A percentile compares a stretch with the other conserved stretches of the same genome.
Evolutionary conservation across 768 basidiomycete species (phyloP).

Genomic region (Trametes cingulata): DNA sequence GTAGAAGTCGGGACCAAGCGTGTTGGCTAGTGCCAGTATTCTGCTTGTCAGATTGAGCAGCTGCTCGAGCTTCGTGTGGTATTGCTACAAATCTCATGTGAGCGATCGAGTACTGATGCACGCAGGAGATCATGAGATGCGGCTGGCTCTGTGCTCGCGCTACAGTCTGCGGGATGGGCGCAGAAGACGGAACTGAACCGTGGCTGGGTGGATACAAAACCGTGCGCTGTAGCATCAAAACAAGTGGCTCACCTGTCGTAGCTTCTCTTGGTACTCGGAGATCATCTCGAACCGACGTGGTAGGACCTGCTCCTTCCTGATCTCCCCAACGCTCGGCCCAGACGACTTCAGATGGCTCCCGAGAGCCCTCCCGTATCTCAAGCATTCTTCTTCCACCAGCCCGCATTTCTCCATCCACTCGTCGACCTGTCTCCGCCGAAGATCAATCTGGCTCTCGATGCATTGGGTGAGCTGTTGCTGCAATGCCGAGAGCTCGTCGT

Average conservation of each 20-base stretch:
- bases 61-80: slow-evolving; percentile 79
- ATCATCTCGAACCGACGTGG: slow-evolving; percentile 72
- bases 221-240: not conserved
- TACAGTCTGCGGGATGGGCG: not conserved
- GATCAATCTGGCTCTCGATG: slow-evolving; percentile 72
- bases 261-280: slow-evolving; percentile 71
- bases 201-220: too few relatives aligned
- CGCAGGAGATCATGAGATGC: too few relatives aligned
- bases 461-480: slow-evolving; percentile 75
- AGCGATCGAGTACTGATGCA: not conserved
- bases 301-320: slow-evolving; percentile 70
- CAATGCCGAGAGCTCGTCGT: slow-evolving; percentile 74
- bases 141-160: not conserved
- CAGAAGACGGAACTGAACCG: not conserved
- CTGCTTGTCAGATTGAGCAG: slow-evolving; percentile 70
- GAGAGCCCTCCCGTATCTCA: slow-evolving; percentile 65
- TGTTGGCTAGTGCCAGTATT: slow-evolving; percentile 56
- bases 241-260: slow-evolving; percentile 62
- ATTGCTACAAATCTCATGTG: slow-evolving; percentile 44
- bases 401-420: slow-evolving; percentile 67
- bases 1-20: slow-evolving; percentile 62
- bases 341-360: slow-evolving; percentile 72
- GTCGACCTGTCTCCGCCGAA: slow-evolving; percentile 75
- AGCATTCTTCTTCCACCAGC: slow-evolving; percentile 61
- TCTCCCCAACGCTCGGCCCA: slow-evolving; percentile 63